Evolutionary conservation across 768 basidiomycete genomes (phyloP), one percentile per base, ranked within the genome.

Genomic region (Termitomyces sp.): DNA sequence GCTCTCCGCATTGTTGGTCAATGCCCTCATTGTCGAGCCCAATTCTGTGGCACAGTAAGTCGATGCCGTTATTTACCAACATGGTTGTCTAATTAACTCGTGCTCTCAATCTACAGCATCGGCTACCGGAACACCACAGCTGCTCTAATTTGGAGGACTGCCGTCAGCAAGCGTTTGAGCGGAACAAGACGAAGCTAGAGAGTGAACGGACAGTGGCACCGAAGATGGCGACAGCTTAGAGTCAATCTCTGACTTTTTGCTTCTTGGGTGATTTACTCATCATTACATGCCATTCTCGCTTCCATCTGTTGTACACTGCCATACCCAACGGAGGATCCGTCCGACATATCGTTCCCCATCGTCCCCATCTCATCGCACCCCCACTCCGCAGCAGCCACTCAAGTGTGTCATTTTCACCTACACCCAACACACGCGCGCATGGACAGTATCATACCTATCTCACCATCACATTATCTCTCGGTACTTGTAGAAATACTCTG

Each of bases 131-230:
- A 69, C 90, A 91, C 64, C 92, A 95, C 70, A 80, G 81, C 56
- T 95, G 92, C 75, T 81, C 83, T 63, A 88, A 92, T 60, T 75
- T 95, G 61, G 86, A 90, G 68, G 86, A 86, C 70, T 94, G 92
- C 75, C 78, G 87, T 61, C 88, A 92, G 70, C 87, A 91, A 72
- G 92, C 92, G 20, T 94, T 93, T 68, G 85, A 92, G 63, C 80
- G 83, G 67, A 94, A 94, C 79, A 93, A 94, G 83, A 80, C 75
- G 53, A 90, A 90, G 75, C 76, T 94, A 58, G 92, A 93, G 80
- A 85, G 86, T 64, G 92, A 94, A 73, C 85, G 88, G 73, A 94
- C 92, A 20, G 87, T 90, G 36, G 86, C 87, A 35, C 77, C 88
- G 68, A 94, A 93, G 86, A 86, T 94, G 81, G 87, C 87, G 58